Conservation (phyloP, 768 basidiomycete species). For the Boletus coccyginus region DNA sequence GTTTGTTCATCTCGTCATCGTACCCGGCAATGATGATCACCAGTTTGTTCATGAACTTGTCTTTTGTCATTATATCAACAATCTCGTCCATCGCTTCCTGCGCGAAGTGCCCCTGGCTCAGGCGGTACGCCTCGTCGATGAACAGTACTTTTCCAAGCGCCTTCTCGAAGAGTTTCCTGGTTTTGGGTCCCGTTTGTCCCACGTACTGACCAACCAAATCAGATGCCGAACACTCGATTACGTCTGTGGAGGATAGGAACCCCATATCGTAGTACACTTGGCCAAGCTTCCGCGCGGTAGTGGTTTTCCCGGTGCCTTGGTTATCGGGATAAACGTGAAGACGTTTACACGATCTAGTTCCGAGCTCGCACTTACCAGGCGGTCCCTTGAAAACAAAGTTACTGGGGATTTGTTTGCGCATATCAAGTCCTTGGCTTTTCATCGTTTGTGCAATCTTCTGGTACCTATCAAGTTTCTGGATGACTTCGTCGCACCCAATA, state of each 20-base stretch:
- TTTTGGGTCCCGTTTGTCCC: slow-evolving; percentile 72
- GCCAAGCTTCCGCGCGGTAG: slow-evolving; percentile 58
- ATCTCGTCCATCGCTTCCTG: slow-evolving; percentile 73
- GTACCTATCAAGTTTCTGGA: slow-evolving; percentile 47
- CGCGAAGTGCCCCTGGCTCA: slow-evolving; percentile 59
- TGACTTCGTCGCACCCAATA: slow-evolving; percentile 55
- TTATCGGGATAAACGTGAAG: neutral
- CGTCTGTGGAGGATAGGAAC: slow-evolving; percentile 46
- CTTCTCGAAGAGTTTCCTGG: slow-evolving; percentile 55
- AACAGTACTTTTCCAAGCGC: slow-evolving; percentile 68
- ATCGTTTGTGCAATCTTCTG: slow-evolving; percentile 48
- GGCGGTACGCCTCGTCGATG: slow-evolving; percentile 69
- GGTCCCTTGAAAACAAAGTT: slow-evolving; percentile 72
- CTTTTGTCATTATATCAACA: slow-evolving; percentile 59
- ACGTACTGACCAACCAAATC: slow-evolving; percentile 70
- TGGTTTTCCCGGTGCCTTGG: slow-evolving; percentile 63
- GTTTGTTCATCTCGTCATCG: slow-evolving; percentile 60
- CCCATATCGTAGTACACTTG: slow-evolving; percentile 66
- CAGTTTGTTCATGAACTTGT: slow-evolving; percentile 54
- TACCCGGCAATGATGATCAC: slow-evolving; percentile 72
- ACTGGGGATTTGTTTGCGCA: slow-evolving; percentile 54
- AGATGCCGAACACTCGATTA: slow-evolving; percentile 65
- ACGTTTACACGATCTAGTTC: too few relatives aligned
- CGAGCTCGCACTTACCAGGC: slow-evolving; percentile 43
- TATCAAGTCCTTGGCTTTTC: slow-evolving; percentile 41